phyloP scores from a whole-genome alignment of 2,329 filamentous ascomycete genomes.

The Chaetomium strumarium region DNA sequence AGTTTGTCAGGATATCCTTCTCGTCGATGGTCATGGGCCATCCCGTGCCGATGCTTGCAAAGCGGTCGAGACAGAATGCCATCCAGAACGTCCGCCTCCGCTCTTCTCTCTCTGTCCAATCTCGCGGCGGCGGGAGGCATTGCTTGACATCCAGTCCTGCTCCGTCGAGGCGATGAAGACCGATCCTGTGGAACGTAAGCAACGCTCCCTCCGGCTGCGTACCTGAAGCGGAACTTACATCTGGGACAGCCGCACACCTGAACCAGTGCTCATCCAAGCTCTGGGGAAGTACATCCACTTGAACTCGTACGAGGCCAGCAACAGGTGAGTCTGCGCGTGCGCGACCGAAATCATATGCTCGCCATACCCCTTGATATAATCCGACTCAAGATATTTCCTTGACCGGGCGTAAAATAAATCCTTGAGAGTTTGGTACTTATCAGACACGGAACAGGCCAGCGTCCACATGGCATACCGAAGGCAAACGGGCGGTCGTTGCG shows the following conservation, averaged over 20 bases:
- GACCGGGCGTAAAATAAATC: slow-evolving; percentile 86
- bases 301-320: slow-evolving; percentile 84
- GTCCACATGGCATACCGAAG: slow-evolving; percentile 95
- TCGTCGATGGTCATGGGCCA: slow-evolving; percentile 97
- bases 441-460: slow-evolving; percentile 76
- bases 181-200: slow-evolving; percentile 64
- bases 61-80: slow-evolving; percentile 83
- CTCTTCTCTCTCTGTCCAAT: slow-evolving; percentile 94
- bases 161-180: slow-evolving; percentile 81
- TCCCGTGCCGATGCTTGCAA: slow-evolving; percentile 91
- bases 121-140: slow-evolving; percentile 75
- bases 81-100: slow-evolving; percentile 91
- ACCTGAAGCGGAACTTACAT: slow-evolving; percentile 53
- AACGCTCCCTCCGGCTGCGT: not conserved
- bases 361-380: slow-evolving; percentile 88
- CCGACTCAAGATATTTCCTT: slow-evolving; percentile 82
- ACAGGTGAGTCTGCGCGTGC: slow-evolving; percentile 77
- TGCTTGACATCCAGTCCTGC: slow-evolving; percentile 84
- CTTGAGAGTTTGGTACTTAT: slow-evolving; percentile 74
- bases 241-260: slow-evolving; percentile 71
- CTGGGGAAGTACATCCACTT: slow-evolving; percentile 96
- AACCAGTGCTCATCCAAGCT: slow-evolving; percentile 88
- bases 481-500: slow-evolving; percentile 78
- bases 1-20: slow-evolving; percentile 77
- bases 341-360: slow-evolving; percentile 81